phyloP scores from a whole-genome alignment of 768 basidiomycete species.

The Imleria badia region DNA sequence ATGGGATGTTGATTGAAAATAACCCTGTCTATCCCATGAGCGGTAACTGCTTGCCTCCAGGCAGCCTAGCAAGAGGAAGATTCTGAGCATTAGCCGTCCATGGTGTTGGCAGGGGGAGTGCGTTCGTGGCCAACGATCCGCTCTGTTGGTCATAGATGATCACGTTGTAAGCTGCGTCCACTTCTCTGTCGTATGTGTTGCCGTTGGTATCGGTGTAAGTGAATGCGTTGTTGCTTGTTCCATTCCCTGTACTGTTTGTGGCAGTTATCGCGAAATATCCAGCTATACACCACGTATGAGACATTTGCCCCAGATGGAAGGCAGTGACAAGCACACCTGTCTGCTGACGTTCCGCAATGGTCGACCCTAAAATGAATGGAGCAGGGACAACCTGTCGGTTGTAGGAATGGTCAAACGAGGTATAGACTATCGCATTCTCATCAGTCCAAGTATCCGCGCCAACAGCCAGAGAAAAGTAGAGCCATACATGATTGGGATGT shows the following conservation, averaged over 20 bases:
- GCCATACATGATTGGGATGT: conserved; percentile 21
- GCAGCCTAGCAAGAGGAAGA: conserved; percentile 32
- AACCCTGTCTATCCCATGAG: neutral
- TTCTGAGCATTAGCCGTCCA: neutral
- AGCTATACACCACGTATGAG: conserved; percentile 30
- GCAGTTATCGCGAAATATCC: conserved; percentile 49
- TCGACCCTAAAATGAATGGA: conserved; percentile 58
- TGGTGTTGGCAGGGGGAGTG: conserved; percentile 6
- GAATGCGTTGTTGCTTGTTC: conserved; percentile 70
- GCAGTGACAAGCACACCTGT: conserved; percentile 42
- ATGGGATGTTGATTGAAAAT: neutral
- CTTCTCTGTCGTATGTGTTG: conserved; percentile 61
- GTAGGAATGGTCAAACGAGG: conserved; percentile 68
- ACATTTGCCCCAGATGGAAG: neutral
- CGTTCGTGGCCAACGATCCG: conserved; percentile 43
- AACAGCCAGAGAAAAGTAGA: neutral
- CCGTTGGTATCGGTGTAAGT: conserved; percentile 55
- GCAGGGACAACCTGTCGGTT: conserved; percentile 54
- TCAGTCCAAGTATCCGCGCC: neutral
- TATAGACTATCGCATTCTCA: conserved; percentile 39
- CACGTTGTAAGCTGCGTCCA: conserved; percentile 58
- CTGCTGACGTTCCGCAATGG: conserved; percentile 57
- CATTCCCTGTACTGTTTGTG: conserved; percentile 59
- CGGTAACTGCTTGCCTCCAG: conserved; percentile 28
- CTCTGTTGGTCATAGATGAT: conserved; percentile 60